phyloP scores from a whole-genome alignment of 441 rosid genomes.

The Croton setiger region DNA sequence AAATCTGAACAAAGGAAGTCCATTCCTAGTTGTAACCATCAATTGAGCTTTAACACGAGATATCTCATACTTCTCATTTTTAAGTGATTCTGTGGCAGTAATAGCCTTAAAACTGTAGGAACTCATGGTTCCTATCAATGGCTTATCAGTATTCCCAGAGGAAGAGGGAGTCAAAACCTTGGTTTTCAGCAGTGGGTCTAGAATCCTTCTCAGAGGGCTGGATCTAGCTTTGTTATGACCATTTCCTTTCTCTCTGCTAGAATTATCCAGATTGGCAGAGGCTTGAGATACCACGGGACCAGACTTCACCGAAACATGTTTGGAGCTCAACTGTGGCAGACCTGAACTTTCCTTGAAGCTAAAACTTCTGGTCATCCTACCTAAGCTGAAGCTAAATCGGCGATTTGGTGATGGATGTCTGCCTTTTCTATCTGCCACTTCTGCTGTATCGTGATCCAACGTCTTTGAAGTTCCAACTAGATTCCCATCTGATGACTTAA shows the following conservation, averaged over 20 bases:
- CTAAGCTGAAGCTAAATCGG: constrained; percentile 75
- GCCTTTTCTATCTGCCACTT: constrained; percentile 28
- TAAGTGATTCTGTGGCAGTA: constrained; percentile 23
- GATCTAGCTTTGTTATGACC: constrained; percentile 48
- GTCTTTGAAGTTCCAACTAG: constrained; percentile 33
- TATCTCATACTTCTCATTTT: constrained; percentile 31
- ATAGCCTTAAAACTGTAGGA: constrained; percentile 28
- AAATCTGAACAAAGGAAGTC: constrained; percentile 65
- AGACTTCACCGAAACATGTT: constrained; percentile 49
- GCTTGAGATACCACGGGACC: constrained; percentile 53
- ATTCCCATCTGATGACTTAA: constrained; percentile 21
- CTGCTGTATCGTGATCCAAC: constrained; percentile 38
- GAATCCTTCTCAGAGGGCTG: constrained; percentile 65
- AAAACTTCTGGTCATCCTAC: constrained; percentile 70
- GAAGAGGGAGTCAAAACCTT: constrained; percentile 28
- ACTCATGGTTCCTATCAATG: constrained; percentile 32
- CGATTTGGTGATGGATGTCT: constrained; percentile 60
- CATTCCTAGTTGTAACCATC: constrained; percentile 56
- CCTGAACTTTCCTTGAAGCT: constrained; percentile 65
- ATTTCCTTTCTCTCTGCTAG: constrained; percentile 37
- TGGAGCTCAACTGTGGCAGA: constrained; percentile 40
- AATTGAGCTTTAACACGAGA: constrained; percentile 49
- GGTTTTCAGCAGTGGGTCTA: constrained; percentile 57
- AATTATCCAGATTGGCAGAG: constrained; percentile 27
- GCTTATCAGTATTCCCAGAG: constrained; percentile 34